Conservation (phyloP, 345 rosid genomes). For the Carallia pectinifolia region DNA sequence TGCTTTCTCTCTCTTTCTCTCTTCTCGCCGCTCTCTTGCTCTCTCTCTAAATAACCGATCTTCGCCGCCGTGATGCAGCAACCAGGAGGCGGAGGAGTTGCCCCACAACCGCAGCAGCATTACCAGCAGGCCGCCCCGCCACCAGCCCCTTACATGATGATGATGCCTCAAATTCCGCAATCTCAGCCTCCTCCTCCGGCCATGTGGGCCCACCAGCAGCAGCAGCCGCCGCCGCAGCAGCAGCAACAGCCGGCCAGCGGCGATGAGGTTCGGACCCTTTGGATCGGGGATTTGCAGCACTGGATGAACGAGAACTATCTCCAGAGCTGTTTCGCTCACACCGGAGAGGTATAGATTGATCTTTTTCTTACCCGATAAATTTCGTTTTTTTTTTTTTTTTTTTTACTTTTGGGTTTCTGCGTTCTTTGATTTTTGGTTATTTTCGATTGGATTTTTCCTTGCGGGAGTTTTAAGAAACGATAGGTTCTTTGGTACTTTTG, state of each 20-base stretch:
- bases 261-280: conserved; percentile 87
- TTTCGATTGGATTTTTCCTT: neutral
- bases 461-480: neutral
- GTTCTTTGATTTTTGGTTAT: neutral
- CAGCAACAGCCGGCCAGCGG: conserved; percentile 37
- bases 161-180: conserved; percentile 39
- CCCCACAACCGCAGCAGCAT: conserved; percentile 41
- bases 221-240: conserved; percentile 22
- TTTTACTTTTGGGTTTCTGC: neutral
- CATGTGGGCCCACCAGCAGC: conserved; percentile 54
- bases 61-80: conserved; percentile 55
- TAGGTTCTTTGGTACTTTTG: neutral
- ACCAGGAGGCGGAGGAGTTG: conserved; percentile 55
- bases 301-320: conserved; percentile 92
- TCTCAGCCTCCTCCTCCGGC: conserved; percentile 45
- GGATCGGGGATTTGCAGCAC: conserved; percentile 95
- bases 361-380: too few relatives aligned
- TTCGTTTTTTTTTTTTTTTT: neutral
- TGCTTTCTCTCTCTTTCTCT: neutral
- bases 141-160: conserved; percentile 47
- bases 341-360: conserved; percentile 50
- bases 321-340: conserved; percentile 51
- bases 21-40: neutral
- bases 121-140: conserved; percentile 27
- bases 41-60: neutral